Evolutionary conservation across 2,329 filamentous ascomycete genomes (phyloP).

Genomic region (Xylariaceae sp.): DNA sequence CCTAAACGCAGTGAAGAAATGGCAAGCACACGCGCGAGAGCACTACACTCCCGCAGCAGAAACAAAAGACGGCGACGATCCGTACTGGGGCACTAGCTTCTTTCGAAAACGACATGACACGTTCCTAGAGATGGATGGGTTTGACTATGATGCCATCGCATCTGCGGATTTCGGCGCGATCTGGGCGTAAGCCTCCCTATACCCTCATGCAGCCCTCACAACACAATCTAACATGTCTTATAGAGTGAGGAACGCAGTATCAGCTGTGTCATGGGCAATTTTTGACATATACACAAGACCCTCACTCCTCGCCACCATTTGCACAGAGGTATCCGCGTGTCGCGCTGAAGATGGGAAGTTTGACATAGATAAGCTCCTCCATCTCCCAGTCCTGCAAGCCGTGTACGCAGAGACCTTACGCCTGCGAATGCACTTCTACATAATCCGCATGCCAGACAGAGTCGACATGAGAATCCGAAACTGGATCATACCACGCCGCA

Average conservation of each 20-base stretch:
- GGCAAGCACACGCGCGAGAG: constrained; percentile 24
- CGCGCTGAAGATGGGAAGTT: constrained; percentile 14
- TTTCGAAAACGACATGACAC: constrained; percentile 23
- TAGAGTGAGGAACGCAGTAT: constrained; percentile 22
- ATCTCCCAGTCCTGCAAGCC: constrained; percentile 23
- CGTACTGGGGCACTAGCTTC: constrained; percentile 26
- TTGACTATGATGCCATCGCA: constrained; percentile 22
- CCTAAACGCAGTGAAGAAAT: constrained; percentile 19
- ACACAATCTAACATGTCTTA: constrained; percentile 13
- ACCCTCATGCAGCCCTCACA: no score
- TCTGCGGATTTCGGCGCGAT: constrained; percentile 25
- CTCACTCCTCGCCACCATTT: constrained; percentile 21
- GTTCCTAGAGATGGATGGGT: constrained; percentile 26
- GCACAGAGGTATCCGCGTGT: constrained; percentile 9
- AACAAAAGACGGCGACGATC: constrained; percentile 20
- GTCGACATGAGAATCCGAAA: constrained; percentile 21
- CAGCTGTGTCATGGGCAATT: constrained; percentile 21
- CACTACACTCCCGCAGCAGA: constrained; percentile 16
- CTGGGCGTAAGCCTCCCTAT: constrained; percentile 22
- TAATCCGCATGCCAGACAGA: constrained; percentile 25
- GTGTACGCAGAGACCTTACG: constrained; percentile 28
- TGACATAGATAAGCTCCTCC: constrained; percentile 20
- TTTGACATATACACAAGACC: constrained; percentile 25
- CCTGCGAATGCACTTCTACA: constrained; percentile 29
- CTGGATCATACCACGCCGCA: constrained; percentile 22